phyloP scores from a whole-genome alignment of 2,329 filamentous ascomycete genomes.

The Aspergillus calidoustus region DNA sequence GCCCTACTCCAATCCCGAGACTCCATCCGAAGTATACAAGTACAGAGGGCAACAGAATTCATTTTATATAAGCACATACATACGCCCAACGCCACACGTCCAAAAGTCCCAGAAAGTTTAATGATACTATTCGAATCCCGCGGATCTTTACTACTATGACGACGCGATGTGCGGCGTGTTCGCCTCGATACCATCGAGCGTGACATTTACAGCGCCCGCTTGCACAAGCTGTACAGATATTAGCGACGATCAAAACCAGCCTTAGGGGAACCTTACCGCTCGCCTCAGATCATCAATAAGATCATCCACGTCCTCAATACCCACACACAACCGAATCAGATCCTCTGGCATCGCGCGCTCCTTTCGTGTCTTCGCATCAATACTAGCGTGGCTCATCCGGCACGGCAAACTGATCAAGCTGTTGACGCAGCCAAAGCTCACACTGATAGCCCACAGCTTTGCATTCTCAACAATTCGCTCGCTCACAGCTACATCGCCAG shows the following conservation, averaged over 20 bases:
- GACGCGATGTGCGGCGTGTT: conserved; percentile 20
- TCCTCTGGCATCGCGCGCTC: conserved; percentile 95
- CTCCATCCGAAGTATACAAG: not conserved
- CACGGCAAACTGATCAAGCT: conserved; percentile 99
- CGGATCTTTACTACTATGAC: conserved; percentile 10
- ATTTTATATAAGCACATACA: conserved; percentile 4
- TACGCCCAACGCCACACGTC: conserved; percentile 11
- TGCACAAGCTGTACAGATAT: conserved; percentile 71
- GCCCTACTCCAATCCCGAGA: conserved; percentile 1
- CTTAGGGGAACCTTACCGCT: conserved; percentile 69
- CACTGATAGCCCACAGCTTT: conserved; percentile 89
- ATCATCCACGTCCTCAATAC: conserved; percentile 92
- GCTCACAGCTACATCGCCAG: conserved; percentile 79
- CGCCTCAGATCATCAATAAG: conserved; percentile 89
- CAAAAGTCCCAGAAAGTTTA: not conserved
- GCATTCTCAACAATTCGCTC: conserved; percentile 95
- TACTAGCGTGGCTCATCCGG: conserved; percentile 98
- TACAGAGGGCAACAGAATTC: not conserved
- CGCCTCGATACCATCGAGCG: conserved; percentile 80
- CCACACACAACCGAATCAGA: conserved; percentile 91
- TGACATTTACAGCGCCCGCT: conserved; percentile 88
- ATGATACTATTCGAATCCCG: conserved; percentile 3
- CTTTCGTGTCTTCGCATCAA: conserved; percentile 88
- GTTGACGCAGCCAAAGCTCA: conserved; percentile 98
- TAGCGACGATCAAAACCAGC: conserved; percentile 17